A percentile compares a stretch with the other conserved stretches of the same genome.
phyloP scores from a whole-genome alignment of 1,139 yeast species.

The Blastobotrys proliferans region DNA sequence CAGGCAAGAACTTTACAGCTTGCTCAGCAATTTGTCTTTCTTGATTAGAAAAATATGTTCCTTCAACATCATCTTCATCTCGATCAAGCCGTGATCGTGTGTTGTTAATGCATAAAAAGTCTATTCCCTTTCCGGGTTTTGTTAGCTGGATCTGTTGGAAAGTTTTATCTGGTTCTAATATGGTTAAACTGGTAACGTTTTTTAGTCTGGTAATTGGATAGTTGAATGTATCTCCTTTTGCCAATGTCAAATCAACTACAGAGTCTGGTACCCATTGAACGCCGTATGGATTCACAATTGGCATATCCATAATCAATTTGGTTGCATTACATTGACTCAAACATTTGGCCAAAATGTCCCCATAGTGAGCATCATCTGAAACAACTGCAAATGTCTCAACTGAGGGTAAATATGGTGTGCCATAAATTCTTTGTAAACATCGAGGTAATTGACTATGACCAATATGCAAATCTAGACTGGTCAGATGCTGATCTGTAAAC shows the following conservation, averaged over 20 bases:
- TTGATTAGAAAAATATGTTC: conserved; percentile 1
- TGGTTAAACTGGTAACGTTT: neutral
- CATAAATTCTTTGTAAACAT: neutral
- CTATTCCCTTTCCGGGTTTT: neutral
- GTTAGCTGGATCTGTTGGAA: neutral
- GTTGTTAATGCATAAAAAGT: neutral
- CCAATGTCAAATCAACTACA: neutral
- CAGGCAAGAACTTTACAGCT: conserved; percentile 3
- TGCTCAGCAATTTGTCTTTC: conserved; percentile 3
- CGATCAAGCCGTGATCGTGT: neutral
- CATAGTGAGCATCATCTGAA: neutral
- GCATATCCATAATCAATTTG: neutral
- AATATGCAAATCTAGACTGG: neutral
- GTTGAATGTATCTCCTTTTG: neutral
- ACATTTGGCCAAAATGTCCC: conserved; percentile 4
- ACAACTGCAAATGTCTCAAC: neutral
- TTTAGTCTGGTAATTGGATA: neutral
- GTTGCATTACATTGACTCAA: neutral
- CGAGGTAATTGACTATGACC: neutral
- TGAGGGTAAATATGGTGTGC: conserved; percentile 5
- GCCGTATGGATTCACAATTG: conserved; percentile 1
- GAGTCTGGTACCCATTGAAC: conserved; percentile 5
- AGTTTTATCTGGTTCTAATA: neutral
- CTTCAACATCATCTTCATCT: conserved; percentile 10
- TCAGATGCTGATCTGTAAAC: neutral